These are phyloP conservation scores for Scutellaria barbata DNA, from an alignment of 257 asterid species.

Conservation along the genomic window DNA sequence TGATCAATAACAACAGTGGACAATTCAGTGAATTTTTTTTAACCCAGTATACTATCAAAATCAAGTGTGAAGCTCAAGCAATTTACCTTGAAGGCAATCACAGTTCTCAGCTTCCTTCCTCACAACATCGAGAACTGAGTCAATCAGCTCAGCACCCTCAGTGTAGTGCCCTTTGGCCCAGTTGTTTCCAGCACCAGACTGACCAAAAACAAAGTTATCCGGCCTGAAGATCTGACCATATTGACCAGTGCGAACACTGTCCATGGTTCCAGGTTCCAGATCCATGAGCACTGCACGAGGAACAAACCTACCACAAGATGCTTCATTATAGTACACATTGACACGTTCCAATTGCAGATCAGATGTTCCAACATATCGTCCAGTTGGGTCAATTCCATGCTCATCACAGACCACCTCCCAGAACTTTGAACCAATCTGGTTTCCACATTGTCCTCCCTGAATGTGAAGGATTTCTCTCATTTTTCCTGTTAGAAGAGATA, in stretches of 20 bases:
- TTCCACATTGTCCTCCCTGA: conserved; percentile 92
- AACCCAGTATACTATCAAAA: no score
- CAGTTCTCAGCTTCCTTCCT: conserved; percentile 88
- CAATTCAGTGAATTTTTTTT: neutral
- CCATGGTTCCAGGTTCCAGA: conserved; percentile 96
- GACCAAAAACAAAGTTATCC: conserved; percentile 81
- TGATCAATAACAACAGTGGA: conserved; percentile 10
- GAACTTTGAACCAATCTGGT: conserved; percentile 90
- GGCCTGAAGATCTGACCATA: conserved; percentile 88
- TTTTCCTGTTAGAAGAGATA: conserved; percentile 43
- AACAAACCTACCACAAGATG: conserved; percentile 89
- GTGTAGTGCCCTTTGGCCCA: conserved; percentile 92
- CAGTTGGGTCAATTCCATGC: conserved; percentile 87
- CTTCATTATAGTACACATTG: conserved; percentile 85
- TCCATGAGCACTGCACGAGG: conserved; percentile 98
- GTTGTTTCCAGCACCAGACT: conserved; percentile 90
- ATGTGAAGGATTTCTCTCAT: conserved; percentile 96
- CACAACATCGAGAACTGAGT: conserved; percentile 84
- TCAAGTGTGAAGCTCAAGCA: conserved; percentile 14
- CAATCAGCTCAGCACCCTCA: conserved; percentile 89
- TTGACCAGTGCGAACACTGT: conserved; percentile 88
- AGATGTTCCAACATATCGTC: conserved; percentile 80
- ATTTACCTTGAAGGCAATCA: conserved; percentile 84
- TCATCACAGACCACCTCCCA: conserved; percentile 96
- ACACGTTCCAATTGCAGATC: conserved; percentile 91